A percentile compares a stretch with the other conserved stretches of the same genome.
Evolutionary conservation across 2,329 filamentous ascomycete species (phyloP).

Genomic region (Epichloe uncinata): DNA sequence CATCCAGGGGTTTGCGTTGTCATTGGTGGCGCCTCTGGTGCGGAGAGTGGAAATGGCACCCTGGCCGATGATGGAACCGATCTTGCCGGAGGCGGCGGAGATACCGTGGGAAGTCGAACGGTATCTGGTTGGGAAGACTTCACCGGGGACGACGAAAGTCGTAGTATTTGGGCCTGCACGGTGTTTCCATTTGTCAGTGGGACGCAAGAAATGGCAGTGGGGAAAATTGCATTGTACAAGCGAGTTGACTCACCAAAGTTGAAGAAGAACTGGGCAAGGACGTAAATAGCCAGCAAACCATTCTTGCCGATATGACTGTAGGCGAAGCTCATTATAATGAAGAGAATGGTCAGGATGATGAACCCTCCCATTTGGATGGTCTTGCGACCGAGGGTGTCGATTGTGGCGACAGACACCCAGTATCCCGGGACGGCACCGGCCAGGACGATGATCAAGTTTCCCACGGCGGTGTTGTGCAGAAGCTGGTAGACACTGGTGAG

Average conservation of each 20-base stretch:
- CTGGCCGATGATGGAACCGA: constrained; percentile 44
- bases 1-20: constrained; percentile 47
- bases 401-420: constrained; percentile 63
- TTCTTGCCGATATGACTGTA: constrained; percentile 39
- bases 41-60: constrained; percentile 43
- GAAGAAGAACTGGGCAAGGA: constrained; percentile 45
- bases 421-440: constrained; percentile 72
- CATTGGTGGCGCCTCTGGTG: constrained; percentile 27
- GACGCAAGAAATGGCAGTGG: too few species aligned
- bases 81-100: constrained; percentile 40
- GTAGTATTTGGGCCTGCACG: constrained; percentile 36
- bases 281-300: constrained; percentile 42
- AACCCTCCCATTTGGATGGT: constrained; percentile 59
- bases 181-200: constrained; percentile 1
- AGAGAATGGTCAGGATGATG: constrained; percentile 45
- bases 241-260: constrained; percentile 30
- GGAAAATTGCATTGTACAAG: too few species aligned
- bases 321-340: constrained; percentile 49
- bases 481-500: constrained; percentile 48
- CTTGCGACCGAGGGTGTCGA: constrained; percentile 65
- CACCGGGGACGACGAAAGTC: constrained; percentile 43
- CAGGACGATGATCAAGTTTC: constrained; percentile 66
- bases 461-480: constrained; percentile 62
- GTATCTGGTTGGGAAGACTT: constrained; percentile 44
- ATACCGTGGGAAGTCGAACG: constrained; percentile 44